Percentiles rank a stretch among this genome's conserved stretches.
These are phyloP conservation scores for Sporothrix sp. DNA, from an alignment of 2,329 filamentous ascomycete genomes.

Conservation along the genomic window DNA sequence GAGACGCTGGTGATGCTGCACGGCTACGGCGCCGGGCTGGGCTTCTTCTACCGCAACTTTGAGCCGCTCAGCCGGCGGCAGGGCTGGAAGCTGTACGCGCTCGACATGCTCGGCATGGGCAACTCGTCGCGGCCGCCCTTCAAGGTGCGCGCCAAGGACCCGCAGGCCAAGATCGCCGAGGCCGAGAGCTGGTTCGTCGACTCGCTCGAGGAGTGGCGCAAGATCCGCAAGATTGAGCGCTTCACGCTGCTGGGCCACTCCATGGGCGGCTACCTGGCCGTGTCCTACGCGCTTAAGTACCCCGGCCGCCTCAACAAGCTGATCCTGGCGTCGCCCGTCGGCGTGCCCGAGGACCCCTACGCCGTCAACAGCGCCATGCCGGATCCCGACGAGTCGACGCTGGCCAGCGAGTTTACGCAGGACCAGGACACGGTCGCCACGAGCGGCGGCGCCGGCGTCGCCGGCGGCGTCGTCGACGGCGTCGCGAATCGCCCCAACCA, in stretches of 20 bases:
- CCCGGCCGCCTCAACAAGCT: constrained; percentile 91
- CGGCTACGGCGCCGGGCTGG: constrained; percentile 89
- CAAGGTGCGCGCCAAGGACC: constrained; percentile 72
- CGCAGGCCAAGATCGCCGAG: constrained; percentile 72
- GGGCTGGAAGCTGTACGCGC: constrained; percentile 82
- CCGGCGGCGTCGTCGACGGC: constrained; percentile 18
- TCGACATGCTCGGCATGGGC: constrained; percentile 95
- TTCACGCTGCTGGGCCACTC: constrained; percentile 93
- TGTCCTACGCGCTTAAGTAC: constrained; percentile 93
- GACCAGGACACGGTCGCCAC: constrained; percentile 49
- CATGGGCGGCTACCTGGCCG: constrained; percentile 86
- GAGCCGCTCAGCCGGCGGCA: constrained; percentile 69
- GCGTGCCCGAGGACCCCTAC: constrained; percentile 88
- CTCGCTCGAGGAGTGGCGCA: constrained; percentile 90
- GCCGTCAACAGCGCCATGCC: constrained; percentile 74
- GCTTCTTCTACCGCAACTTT: constrained; percentile 98
- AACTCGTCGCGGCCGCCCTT: constrained; percentile 77
- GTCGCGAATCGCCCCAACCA: constrained; percentile 24
- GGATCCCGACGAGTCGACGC: constrained; percentile 60
- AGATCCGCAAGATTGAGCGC: constrained; percentile 76
- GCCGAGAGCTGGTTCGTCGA: constrained; percentile 96
- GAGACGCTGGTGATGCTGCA: constrained; percentile 93
- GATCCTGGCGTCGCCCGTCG: constrained; percentile 87
- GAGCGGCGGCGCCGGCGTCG: constrained; percentile 20
- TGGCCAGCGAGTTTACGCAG: constrained; percentile 70